phyloP scores from a whole-genome alignment of 2,329 filamentous ascomycete genomes.

The Xylariaceae sp. region DNA sequence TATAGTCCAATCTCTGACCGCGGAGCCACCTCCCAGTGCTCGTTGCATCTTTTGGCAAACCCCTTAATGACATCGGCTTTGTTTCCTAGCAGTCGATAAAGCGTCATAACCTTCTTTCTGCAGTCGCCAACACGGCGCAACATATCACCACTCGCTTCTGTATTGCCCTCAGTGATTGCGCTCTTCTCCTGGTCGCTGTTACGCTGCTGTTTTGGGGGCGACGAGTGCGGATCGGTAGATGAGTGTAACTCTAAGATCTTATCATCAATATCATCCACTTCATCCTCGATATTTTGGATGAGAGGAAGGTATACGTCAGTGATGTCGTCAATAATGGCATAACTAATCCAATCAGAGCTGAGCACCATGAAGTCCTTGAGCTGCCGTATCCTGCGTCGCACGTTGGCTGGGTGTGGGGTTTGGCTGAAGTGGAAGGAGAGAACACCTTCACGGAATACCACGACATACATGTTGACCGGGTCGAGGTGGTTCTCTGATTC shows the following conservation, averaged over 20 bases:
- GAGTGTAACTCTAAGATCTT: conserved; percentile 84
- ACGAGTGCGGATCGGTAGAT: conserved; percentile 49
- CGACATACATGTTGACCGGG: conserved; percentile 95
- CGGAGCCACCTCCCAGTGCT: conserved; percentile 96
- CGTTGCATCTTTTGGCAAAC: conserved; percentile 97
- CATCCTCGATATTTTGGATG: conserved; percentile 91
- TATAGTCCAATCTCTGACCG: conserved; percentile 97
- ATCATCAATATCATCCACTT: conserved; percentile 97
- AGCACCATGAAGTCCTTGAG: conserved; percentile 91
- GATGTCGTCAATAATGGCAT: conserved; percentile 97
- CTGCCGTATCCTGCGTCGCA: conserved; percentile 90
- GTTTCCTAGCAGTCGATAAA: conserved; percentile 91
- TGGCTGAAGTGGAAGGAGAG: conserved; percentile 97
- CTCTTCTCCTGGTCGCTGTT: conserved; percentile 53
- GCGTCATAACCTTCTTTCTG: conserved; percentile 94
- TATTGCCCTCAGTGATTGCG: conserved; percentile 50
- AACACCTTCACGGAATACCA: conserved; percentile 94
- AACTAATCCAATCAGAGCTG: conserved; percentile 97
- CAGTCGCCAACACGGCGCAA: conserved; percentile 90
- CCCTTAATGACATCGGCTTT: conserved; percentile 99
- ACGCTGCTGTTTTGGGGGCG: conserved; percentile 44
- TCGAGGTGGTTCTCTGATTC: conserved; percentile 90
- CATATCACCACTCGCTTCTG: conserved; percentile 75
- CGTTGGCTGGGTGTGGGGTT: conserved; percentile 94
- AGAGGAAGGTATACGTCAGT: conserved; percentile 94